Base-by-base conservation (phyloP, 139 green algal genomes). In the Coccomyxa sp. region DNA sequence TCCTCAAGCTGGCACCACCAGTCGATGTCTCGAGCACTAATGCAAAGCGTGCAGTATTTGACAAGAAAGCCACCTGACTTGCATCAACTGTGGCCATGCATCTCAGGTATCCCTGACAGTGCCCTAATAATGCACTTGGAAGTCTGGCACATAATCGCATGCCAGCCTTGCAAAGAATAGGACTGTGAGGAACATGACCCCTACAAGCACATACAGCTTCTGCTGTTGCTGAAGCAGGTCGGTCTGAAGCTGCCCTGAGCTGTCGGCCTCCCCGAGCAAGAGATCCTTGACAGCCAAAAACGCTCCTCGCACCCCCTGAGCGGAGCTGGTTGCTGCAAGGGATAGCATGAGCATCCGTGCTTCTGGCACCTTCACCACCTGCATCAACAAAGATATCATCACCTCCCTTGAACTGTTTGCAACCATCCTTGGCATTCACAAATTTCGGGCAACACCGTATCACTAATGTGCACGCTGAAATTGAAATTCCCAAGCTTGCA, bases 321-420 rank as follows among this genome's bases (percentile, higher is more conserved):
- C 64, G 44, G 72, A 37, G 27, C 64, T 64, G 54, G 55, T 81
- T 22, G 69, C 70, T n/a, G 70, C 64, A 40, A 81, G 16, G 4
- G 70, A 50, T 12, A 77, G 22, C 77, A 81, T 34, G 39, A 81
- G 33, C 77, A 55, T 70, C 7, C 77, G 41, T 16, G 40, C 77
- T 35, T 81, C 77, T 40, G 77, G 77, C 7, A 58, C 68, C 34
- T 38, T 70, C 18, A 77, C 33, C 34, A 81, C 50, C 77, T 81
- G 41, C 35, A 71, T 18, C n/a, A n/a, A n/a, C n/a, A 22, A 7
- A 31, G 50, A 31, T 22, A 64, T 3, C 5, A 64, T 18, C 3
- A 64, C 3, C 27, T 18, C 50, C 22, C 50, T 64, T 64, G 18
- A 64, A 22, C 50, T 22, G 18, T 64, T 6, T 4, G 50, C 18